Percentiles rank a stretch among this genome's conserved stretches.
Conservation (phyloP, 352 stramenopile genomes). For the Phytophthora macrochlamydospora region DNA sequence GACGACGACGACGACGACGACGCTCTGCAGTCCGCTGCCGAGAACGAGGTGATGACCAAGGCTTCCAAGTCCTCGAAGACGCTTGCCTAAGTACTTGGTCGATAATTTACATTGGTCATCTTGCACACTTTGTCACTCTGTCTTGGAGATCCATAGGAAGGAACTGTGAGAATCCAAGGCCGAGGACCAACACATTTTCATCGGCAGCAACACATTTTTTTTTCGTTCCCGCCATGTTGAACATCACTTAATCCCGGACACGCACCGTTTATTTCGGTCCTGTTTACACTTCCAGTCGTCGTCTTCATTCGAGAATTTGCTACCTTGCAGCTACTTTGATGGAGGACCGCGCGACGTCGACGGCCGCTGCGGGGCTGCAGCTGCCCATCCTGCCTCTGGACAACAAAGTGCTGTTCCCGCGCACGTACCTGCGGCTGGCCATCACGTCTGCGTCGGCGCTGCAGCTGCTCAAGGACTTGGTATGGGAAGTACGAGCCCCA, state of each 20-base stretch:
- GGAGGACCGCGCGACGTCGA: slow-evolving; percentile 25
- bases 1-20: not conserved
- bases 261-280: slow-evolving; percentile 12
- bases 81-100: not conserved
- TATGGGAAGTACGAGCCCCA: slow-evolving; percentile 73
- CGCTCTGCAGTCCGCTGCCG: not conserved
- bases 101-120: slow-evolving; percentile 4
- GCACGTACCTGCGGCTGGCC: slow-evolving; percentile 73
- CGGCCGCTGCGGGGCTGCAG: slow-evolving; percentile 34
- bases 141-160: too few relatives aligned
- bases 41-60: not conserved
- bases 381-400: slow-evolving; percentile 74
- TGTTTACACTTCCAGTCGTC: slow-evolving; percentile 8
- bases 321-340: slow-evolving; percentile 5
- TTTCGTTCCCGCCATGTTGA: not conserved
- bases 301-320: slow-evolving; percentile 27
- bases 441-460: slow-evolving; percentile 66
- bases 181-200: too few relatives aligned
- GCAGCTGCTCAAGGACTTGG: slow-evolving; percentile 78
- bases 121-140: not conserved
- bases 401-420: slow-evolving; percentile 76
- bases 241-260: slow-evolving; percentile 1
- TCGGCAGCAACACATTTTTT: too few relatives aligned
- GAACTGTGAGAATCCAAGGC: too few relatives aligned
- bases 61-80: not conserved